Evolutionary conservation across 1,139 yeast species (phyloP).

Genomic region (Pichia sp.): DNA sequence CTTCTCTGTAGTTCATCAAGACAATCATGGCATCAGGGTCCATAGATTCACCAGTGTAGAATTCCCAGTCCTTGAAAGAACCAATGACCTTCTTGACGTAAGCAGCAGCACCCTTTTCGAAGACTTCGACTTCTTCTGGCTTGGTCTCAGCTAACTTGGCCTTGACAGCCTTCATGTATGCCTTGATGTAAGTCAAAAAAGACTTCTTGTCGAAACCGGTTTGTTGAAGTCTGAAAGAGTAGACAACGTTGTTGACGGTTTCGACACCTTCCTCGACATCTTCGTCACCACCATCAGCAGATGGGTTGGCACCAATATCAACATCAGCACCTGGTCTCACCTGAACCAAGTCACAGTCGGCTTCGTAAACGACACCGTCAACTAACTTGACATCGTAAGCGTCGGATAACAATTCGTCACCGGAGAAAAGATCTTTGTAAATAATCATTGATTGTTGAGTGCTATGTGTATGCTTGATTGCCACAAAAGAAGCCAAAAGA

Average conservation of each 20-base stretch:
- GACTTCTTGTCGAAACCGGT: slow-evolving; percentile 97
- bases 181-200: slow-evolving; percentile 91
- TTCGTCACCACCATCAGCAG: slow-evolving; percentile 90
- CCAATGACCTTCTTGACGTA: slow-evolving; percentile 94
- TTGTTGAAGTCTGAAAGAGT: slow-evolving; percentile 96
- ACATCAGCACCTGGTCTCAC: slow-evolving; percentile 81
- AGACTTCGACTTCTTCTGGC: slow-evolving; percentile 81
- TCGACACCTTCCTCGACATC: slow-evolving; percentile 80
- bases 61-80: slow-evolving; percentile 98
- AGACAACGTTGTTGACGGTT: slow-evolving; percentile 94
- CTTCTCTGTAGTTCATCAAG: slow-evolving; percentile 99
- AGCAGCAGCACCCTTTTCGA: slow-evolving; percentile 95
- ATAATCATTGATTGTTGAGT: slow-evolving; percentile 29
- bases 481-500: background rate
- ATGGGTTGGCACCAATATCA: slow-evolving; percentile 99
- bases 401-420: slow-evolving; percentile 95
- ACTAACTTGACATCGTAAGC: slow-evolving; percentile 88
- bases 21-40: slow-evolving; percentile 99
- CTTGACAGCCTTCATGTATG: slow-evolving; percentile 96
- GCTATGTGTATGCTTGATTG: background rate
- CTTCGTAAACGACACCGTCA: slow-evolving; percentile 91
- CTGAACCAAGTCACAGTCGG: slow-evolving; percentile 88
- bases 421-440: slow-evolving; percentile 74
- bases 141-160: slow-evolving; percentile 77
- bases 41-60: slow-evolving; percentile 99